These are phyloP conservation scores for Coniophora puteana DNA, from an alignment of 1,284 basidiomycete species.

Conservation along the genomic window DNA sequence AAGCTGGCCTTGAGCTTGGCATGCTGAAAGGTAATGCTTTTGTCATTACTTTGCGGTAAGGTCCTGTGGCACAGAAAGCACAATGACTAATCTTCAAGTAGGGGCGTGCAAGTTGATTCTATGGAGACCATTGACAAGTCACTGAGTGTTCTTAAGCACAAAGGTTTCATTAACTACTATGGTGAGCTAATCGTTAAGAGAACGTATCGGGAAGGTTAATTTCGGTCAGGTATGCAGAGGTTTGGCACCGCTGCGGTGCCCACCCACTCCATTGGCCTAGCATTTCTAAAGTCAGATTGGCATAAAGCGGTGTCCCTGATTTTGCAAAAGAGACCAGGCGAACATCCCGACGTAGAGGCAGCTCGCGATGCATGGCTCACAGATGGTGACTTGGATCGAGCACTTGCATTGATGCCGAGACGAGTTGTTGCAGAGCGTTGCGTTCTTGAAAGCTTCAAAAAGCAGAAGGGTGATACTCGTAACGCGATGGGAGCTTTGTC, in stretches of 20 bases:
- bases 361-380: conserved; percentile 84
- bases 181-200: conserved; percentile 41
- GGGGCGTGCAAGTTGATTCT: conserved; percentile 79
- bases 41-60: conserved; percentile 87
- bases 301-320: conserved; percentile 82
- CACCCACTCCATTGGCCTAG: conserved; percentile 91
- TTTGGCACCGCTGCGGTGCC: conserved; percentile 97
- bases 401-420: conserved; percentile 80
- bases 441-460: conserved; percentile 88
- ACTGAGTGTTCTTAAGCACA: conserved; percentile 77
- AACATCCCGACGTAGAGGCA: conserved; percentile 81
- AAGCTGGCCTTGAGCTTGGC: conserved; percentile 82
- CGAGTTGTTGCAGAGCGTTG: conserved; percentile 90
- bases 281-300: conserved; percentile 89
- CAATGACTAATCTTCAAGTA: conserved; percentile 28
- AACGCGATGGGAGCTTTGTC: conserved; percentile 87
- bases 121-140: conserved; percentile 70
- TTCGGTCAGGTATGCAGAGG: conserved; percentile 85
- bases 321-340: conserved; percentile 78
- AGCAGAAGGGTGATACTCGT: conserved; percentile 69
- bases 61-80: conserved; percentile 1
- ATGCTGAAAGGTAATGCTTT: conserved; percentile 97
- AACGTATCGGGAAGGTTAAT: conserved; percentile 11
- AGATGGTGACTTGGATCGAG: conserved; percentile 73
- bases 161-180: conserved; percentile 98